Evolutionary conservation across 2,329 filamentous ascomycete species (phyloP).

Genomic region (Cladosporium sp.): DNA sequence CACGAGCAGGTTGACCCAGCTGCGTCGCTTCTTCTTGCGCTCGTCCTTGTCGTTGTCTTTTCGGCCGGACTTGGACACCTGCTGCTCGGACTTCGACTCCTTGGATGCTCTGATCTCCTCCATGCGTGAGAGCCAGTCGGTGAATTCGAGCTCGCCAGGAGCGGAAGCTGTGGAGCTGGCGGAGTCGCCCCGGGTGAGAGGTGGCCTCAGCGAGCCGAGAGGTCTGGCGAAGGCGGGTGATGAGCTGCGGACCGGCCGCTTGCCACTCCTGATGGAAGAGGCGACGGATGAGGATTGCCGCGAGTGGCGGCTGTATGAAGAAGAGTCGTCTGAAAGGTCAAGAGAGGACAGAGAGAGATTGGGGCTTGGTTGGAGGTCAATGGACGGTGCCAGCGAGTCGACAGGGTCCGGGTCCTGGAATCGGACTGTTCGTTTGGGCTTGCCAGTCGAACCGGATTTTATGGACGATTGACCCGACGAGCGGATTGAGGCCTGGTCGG

Average conservation of each 20-base stretch:
- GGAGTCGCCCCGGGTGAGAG: background rate
- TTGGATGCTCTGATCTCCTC: background rate
- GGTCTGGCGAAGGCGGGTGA: slow-evolving; percentile 5
- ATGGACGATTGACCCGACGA: slow-evolving; percentile 5
- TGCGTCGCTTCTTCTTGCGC: slow-evolving; percentile 9
- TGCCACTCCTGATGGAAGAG: background rate
- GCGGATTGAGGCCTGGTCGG: slow-evolving; percentile 6
- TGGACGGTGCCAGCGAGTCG: background rate
- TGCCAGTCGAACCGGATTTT: slow-evolving; percentile 1
- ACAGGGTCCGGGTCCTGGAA: slow-evolving; percentile 7
- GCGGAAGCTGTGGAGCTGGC: background rate
- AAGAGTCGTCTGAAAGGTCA: background rate
- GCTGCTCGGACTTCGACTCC: background rate
- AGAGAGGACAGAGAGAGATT: slow-evolving; percentile 4
- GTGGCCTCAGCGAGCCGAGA: background rate
- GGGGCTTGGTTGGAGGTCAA: background rate
- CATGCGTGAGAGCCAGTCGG: slow-evolving; percentile 6
- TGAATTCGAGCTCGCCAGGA: slow-evolving; percentile 6
- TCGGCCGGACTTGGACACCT: background rate
- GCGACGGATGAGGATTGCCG: slow-evolving; percentile 1
- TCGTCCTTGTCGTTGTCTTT: slow-evolving; percentile 1
- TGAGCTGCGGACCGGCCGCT: background rate
- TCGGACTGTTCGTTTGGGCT: slow-evolving; percentile 8
- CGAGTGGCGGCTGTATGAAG: background rate
- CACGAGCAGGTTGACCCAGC: slow-evolving; percentile 8